A percentile compares a stretch with the other conserved stretches of the same genome.
phyloP scores from a whole-genome alignment of 106 monocot species.

The Dendrobium huoshanense region DNA sequence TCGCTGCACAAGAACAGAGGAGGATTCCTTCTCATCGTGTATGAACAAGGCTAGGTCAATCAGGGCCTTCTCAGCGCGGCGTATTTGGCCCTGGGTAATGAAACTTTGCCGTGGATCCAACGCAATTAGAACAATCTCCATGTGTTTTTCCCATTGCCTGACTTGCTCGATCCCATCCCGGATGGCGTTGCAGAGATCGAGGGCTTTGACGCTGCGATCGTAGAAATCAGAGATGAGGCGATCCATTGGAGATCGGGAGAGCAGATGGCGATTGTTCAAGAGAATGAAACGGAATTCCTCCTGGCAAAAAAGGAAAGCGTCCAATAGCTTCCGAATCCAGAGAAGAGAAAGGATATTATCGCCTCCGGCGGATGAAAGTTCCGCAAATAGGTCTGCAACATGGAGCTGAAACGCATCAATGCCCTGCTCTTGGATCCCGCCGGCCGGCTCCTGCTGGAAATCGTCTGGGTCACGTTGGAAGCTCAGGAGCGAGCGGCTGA shows the following conservation, averaged over 20 bases:
- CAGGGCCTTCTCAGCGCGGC: not conserved
- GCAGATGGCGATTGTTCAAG: slow-evolving; percentile 10
- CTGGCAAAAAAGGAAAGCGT: slow-evolving; percentile 53
- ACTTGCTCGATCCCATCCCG: slow-evolving; percentile 82
- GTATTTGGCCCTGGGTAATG: not conserved
- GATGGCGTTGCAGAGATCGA: slow-evolving; percentile 87
- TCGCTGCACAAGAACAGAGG: not conserved
- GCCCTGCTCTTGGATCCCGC: not conserved
- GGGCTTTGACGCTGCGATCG: slow-evolving; percentile 72
- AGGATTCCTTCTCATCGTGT: not conserved
- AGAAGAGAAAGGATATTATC: slow-evolving; percentile 45
- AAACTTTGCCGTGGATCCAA: slow-evolving; percentile 14
- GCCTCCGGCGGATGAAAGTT: slow-evolving; percentile 11
- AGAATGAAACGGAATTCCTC: slow-evolving; percentile 52
- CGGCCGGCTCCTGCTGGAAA: not conserved
- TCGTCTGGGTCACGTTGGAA: slow-evolving; percentile 40
- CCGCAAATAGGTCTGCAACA: slow-evolving; percentile 28
- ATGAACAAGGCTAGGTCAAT: not conserved
- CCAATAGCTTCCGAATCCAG: slow-evolving; percentile 66
- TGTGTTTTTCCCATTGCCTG: slow-evolving; percentile 48
- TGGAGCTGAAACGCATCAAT: slow-evolving; percentile 47
- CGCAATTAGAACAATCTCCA: slow-evolving; percentile 65
- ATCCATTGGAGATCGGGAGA: slow-evolving; percentile 35
- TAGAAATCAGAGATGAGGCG: slow-evolving; percentile 52
- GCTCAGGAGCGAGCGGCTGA: slow-evolving; percentile 58